A percentile compares a stretch with the other conserved stretches of the same genome.
These are phyloP conservation scores for Calocybe indica DNA, from an alignment of 768 basidiomycete species.

Conservation along the genomic window DNA sequence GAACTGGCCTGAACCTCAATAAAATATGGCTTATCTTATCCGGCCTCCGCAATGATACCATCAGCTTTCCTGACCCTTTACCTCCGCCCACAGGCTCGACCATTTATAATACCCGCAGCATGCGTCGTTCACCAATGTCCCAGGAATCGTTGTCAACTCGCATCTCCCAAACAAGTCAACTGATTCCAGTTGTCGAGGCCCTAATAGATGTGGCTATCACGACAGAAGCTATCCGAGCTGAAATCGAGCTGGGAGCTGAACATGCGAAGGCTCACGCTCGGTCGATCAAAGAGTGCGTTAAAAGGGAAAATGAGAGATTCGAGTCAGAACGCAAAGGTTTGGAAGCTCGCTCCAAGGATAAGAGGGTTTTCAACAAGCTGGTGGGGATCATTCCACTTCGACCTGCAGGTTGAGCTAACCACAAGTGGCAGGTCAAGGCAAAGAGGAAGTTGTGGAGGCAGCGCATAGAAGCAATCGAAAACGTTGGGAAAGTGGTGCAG, in stretches of 20 bases:
- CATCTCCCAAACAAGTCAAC: slow-evolving; percentile 45
- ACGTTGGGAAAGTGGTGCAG: slow-evolving; percentile 43
- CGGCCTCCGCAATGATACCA: slow-evolving; percentile 28
- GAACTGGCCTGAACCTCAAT: slow-evolving; percentile 47
- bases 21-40: slow-evolving; percentile 59
- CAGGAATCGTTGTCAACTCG: slow-evolving; percentile 9
- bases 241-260: slow-evolving; percentile 53
- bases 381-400: not conserved
- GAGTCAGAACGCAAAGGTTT: slow-evolving; percentile 14
- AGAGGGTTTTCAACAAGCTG: slow-evolving; percentile 5
- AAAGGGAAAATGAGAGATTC: slow-evolving; percentile 55
- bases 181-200: slow-evolving; percentile 59
- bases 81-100: slow-evolving; percentile 41
- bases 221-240: slow-evolving; percentile 44
- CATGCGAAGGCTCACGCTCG: slow-evolving; percentile 49
- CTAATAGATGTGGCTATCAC: slow-evolving; percentile 49
- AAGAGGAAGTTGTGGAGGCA: slow-evolving; percentile 44
- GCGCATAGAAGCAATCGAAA: slow-evolving; percentile 44
- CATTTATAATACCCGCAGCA: slow-evolving; percentile 43
- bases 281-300: slow-evolving; percentile 46
- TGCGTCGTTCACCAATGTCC: slow-evolving; percentile 24
- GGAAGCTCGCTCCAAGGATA: slow-evolving; percentile 12
- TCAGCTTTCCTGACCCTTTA: slow-evolving; percentile 52
- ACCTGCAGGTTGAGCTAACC: slow-evolving; percentile 1
- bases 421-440: slow-evolving; percentile 31